A percentile compares a stretch with the other conserved stretches of the same genome.
Conservation (phyloP, 2,329 filamentous ascomycete genomes). For the Scedosporium aurantiacum region DNA sequence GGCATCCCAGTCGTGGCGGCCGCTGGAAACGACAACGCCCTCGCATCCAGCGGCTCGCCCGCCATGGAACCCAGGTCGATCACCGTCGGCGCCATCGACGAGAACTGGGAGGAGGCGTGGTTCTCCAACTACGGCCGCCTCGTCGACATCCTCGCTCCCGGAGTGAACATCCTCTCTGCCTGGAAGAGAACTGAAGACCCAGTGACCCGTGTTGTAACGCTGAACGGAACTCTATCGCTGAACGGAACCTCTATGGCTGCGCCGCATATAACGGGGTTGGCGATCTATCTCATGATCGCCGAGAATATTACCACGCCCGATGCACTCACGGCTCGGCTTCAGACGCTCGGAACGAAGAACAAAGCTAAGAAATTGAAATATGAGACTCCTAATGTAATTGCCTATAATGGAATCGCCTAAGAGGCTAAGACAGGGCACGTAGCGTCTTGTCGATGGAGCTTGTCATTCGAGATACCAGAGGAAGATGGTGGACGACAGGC, state of each 20-base stretch:
- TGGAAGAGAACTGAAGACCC: constrained; percentile 16
- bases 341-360: constrained; percentile 27
- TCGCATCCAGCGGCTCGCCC: constrained; percentile 30
- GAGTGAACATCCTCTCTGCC: constrained; percentile 23
- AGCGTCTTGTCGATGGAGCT: too few relatives aligned
- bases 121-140: constrained; percentile 33
- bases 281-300: constrained; percentile 29
- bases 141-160: constrained; percentile 28
- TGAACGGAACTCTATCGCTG: background rate
- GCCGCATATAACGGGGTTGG: constrained; percentile 51
- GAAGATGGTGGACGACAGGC: too few relatives aligned
- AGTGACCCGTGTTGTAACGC: background rate
- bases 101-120: constrained; percentile 21
- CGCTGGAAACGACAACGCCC: constrained; percentile 27
- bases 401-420: constrained; percentile 37
- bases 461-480: too few relatives aligned
- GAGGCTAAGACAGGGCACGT: constrained; percentile 10
- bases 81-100: constrained; percentile 32
- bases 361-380: constrained; percentile 28
- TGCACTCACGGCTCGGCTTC: constrained; percentile 36
- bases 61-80: constrained; percentile 29
- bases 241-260: constrained; percentile 34
- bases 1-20: constrained; percentile 29
- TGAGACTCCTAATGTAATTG: constrained; percentile 39
- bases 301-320: constrained; percentile 28